A percentile compares a stretch with the other conserved stretches of the same genome.
phyloP scores from a whole-genome alignment of 192 early-diverging fungal species.

The Jimgerdemannia lactiflua region DNA sequence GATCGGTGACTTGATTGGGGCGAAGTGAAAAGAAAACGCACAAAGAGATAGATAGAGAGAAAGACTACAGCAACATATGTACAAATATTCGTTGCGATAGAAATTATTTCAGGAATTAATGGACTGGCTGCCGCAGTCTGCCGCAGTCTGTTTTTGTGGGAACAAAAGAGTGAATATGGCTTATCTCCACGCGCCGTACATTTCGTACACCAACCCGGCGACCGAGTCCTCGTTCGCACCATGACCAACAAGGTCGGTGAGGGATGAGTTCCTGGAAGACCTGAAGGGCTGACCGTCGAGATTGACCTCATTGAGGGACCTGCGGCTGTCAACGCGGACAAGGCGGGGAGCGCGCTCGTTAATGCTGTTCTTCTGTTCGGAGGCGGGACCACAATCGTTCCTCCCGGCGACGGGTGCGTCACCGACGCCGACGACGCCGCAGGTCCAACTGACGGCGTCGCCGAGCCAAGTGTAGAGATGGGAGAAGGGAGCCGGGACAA shows the following conservation, averaged over 20 bases:
- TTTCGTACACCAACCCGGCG: not conserved
- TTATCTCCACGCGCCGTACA: not conserved
- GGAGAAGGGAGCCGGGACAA: not conserved
- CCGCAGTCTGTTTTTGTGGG: too few species aligned
- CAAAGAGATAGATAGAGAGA: not conserved
- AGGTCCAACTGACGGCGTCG: not conserved
- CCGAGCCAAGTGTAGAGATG: not conserved
- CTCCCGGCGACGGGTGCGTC: not conserved
- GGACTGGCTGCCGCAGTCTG: not conserved
- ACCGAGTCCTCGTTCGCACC: not conserved
- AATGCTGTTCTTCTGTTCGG: not conserved
- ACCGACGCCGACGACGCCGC: not conserved
- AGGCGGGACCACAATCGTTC: too few species aligned
- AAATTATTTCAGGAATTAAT: not conserved
- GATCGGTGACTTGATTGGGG: too few species aligned
- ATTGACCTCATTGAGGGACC: not conserved
- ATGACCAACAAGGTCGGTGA: not conserved
- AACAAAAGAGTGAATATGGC: not conserved
- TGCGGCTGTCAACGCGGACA: not conserved
- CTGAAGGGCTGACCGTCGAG: not conserved
- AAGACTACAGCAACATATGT: not conserved
- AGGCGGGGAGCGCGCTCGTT: not conserved
- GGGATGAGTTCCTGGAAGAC: not conserved
- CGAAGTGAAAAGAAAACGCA: not conserved
- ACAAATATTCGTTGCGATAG: not conserved